Percentiles rank a stretch among this genome's conserved stretches.
Evolutionary conservation across 2,329 filamentous ascomycete genomes (phyloP).

Genomic region (Cercospora sp.): DNA sequence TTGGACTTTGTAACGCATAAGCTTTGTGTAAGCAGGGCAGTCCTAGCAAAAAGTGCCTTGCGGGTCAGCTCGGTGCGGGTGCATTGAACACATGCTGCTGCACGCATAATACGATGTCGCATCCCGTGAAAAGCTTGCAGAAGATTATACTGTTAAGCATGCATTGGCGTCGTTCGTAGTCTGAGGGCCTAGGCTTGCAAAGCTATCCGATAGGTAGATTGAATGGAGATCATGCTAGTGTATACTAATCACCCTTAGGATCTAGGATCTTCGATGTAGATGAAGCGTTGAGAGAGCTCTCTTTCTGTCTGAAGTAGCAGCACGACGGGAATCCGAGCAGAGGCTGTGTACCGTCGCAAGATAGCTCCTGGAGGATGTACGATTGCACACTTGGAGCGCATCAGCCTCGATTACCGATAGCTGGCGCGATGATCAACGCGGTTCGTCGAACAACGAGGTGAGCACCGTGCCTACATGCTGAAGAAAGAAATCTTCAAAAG

Average conservation of each 20-base stretch:
- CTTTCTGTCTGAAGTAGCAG: background rate
- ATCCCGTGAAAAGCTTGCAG: background rate
- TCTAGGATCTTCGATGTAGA: background rate
- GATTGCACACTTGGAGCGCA: too few relatives aligned
- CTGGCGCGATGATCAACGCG: background rate
- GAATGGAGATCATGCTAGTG: background rate
- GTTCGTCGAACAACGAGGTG: background rate
- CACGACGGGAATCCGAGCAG: background rate
- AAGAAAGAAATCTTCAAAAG: constrained; percentile 99
- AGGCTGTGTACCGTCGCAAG: background rate
- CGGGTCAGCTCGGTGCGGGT: background rate
- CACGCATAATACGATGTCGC: background rate
- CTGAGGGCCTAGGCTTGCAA: background rate
- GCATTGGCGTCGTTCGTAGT: background rate
- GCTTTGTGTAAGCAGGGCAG: background rate
- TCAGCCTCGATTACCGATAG: background rate
- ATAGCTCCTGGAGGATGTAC: too few relatives aligned
- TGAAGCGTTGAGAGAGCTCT: background rate
- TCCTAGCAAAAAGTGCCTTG: background rate
- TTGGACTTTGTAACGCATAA: background rate
- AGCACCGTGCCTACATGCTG: constrained; percentile 70
- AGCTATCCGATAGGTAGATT: background rate
- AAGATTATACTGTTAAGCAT: background rate
- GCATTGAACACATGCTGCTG: background rate
- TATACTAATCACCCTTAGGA: background rate